Base-by-base conservation (phyloP, 352 stramenopile species). In the Pythium monospermum region DNA sequence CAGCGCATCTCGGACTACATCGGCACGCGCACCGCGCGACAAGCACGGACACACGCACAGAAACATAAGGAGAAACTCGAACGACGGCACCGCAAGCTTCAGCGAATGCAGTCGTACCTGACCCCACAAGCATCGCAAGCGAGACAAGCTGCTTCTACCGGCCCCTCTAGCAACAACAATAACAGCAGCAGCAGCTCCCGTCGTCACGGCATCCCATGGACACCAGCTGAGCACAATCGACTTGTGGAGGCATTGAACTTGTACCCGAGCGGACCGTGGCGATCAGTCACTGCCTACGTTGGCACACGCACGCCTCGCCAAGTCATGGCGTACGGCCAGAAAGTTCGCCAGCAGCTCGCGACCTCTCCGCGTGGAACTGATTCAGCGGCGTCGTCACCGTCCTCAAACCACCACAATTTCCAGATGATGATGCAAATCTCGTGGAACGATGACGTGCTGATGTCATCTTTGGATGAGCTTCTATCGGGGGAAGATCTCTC, bases 261-360 rank as follows among this genome's bases (percentile, higher is more conserved):
- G 39, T 81, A 69, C 53, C 70, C 72, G 6, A 57, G 60, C 0
- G 73, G 69, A 1, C 68, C 70, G 2, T 84, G 73, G 70, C 68
- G 71, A 45, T 50, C 61, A 23, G 77, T 84, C 45, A 66, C 73
- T 7, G 51, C 46, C 25, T 64, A 68, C 28, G 70, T 84, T 0
- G 63, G 73, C 35, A 81, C 72, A 0, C 65, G 68, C 15, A 73
- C 74, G n/a, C 52, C 64, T 6, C 59, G 69, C 6, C 73, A 79
- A 49, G 80, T 66, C 8, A 79, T 82, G 69, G 75, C 66, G n/a
- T 69, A 83, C 32, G 69, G 67, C 6, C 72, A 83, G 28, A 83
- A 83, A 46, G 78, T 78, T 54, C 64, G 72, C 6, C 66, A 83
- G 43, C 70, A 71, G 49, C 77, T 83, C 35, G n/a, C n/a, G n/a